Evolutionary conservation across 352 stramenopile genomes (phyloP), one percentile per base, ranked within the genome.

Genomic region (Phytopythium montanum): DNA sequence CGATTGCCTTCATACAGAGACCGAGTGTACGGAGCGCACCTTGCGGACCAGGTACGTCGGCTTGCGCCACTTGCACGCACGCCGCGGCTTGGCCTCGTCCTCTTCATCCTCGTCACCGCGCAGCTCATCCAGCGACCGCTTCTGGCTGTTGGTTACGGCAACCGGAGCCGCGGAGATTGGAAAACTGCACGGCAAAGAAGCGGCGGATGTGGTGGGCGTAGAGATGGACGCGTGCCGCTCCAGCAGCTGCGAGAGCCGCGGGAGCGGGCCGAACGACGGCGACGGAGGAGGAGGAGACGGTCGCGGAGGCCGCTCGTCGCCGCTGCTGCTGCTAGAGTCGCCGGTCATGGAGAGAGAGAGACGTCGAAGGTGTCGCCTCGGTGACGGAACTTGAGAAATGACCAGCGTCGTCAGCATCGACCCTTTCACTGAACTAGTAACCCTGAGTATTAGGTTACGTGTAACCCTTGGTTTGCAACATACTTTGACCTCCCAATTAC

Each of bases 1-100:
- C 31, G 5, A 36, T 13, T 10, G 1, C 31, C 31, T 36, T 13
- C 8, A 6, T 36, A 36, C 5, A 36, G 31, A 36, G 8, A 6
- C 1, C 12, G 12, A 1, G 8, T 7, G 31, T 10, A 13, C 29
- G 29, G 5, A 13, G 8, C 62, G 26, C 38, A 76, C 69, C 65
- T 75, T 75, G 21, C 70, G 67, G 55, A 71, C 25, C 26, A 73
- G 59, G 49, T 79, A 79, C 50, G 70, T 79, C 38, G 70, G 65
- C 39, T 79, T 79, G 39, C 68, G 65, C 59, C 56, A 68, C 36
- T 75, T 72, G 31, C 53, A 49, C 5, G 56, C 55, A 58, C 62
- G 71, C 5, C 52, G 58, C 42, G 42, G 10, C 42, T 49, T 49
- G 42, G n/a, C 3, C 42, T 21, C 42, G 42, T 49, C 42, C 0